A percentile compares a stretch with the other conserved stretches of the same genome.
Conservation (phyloP, 108 stramenopile species). For the Nitzschia putrida region DNA sequence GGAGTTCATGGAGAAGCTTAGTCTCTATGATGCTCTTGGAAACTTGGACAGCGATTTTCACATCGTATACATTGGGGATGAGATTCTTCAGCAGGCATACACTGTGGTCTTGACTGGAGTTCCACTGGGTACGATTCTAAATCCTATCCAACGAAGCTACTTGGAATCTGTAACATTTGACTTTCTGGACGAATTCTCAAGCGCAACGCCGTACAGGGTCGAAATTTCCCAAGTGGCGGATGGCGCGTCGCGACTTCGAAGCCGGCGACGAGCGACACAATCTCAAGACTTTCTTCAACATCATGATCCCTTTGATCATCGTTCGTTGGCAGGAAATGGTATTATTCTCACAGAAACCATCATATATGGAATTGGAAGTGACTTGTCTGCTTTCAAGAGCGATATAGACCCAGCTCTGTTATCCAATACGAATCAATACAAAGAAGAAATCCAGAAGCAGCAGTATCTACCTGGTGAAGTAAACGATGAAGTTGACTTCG, state of each 20-base stretch:
- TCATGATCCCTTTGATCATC: background rate
- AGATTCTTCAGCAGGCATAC: conserved; percentile 11
- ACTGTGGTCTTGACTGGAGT: background rate
- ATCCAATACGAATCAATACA: conserved; percentile 1
- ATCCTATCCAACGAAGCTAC: conserved; percentile 20
- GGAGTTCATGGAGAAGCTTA: conserved; percentile 12
- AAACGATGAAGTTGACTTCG: conserved; percentile 14
- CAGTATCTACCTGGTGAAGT: conserved; percentile 19
- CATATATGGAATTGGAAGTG: conserved; percentile 14
- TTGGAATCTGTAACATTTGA: conserved; percentile 16
- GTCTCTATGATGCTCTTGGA: conserved; percentile 2
- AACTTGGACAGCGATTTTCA: conserved; percentile 3
- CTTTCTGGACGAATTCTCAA: conserved; percentile 15
- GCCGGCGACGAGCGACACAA: background rate
- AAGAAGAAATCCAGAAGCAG: conserved; percentile 3
- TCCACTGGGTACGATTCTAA: conserved; percentile 8
- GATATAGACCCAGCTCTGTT: conserved; percentile 1
- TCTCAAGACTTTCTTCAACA: too few species aligned
- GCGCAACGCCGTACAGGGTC: background rate
- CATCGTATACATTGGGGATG: conserved; percentile 9
- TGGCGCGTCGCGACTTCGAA: background rate
- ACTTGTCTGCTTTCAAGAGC: background rate
- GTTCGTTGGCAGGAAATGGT: conserved; percentile 1
- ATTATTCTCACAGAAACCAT: conserved; percentile 3
- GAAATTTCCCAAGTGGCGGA: conserved; percentile 11